Base-by-base conservation (phyloP, 2,329 filamentous ascomycete genomes). In the Clarireedia paspali region DNA sequence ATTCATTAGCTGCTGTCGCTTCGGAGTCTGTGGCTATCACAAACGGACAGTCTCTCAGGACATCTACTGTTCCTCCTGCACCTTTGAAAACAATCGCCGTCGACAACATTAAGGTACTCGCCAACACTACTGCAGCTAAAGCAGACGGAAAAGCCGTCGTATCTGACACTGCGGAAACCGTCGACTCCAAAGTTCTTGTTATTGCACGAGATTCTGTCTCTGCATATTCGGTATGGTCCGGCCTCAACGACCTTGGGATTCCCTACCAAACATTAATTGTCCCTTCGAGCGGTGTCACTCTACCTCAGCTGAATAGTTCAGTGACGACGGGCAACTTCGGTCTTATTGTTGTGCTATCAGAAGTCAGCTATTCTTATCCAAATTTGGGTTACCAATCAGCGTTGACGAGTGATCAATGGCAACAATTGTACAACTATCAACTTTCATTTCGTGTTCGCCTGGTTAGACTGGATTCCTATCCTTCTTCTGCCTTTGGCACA, bases 211-310 rank as follows among this genome's bases (percentile, higher is more conserved):
- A 83, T 64, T 60, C 73, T 38, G 68, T 71, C 27, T 73, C 77
- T 4, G 77, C 77, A n/a, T 69, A 68, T 17, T 74, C 75, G 42
- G 77, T 76, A 20, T 75, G 74, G 38, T 75, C 75, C 14, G 81
- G 81, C 23, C 72, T 84, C 5, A 77, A 80, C 61, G 80, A 74
- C 57, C 84, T 84, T 62, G 81, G 81, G 42, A 84, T 85, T 59
- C 80, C 81, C 1, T 84, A 75, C 63, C 71, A 82, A 61, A 72
- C 75, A 4, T 62, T 83, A 9, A 62, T 77, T 17, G 79, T 85
- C 24, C 79, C 80, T 4, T 71, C 78, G 60, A 63, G 64, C 6
- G 82, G 81, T 15, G 69, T 73, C 10, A 59, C 70, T 17, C 73
- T 85, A 34, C 81, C 81, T 0, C 57, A 68, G 0, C 72, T 84